Evolutionary conservation across 2,329 filamentous ascomycete genomes (phyloP), one percentile per base, ranked within the genome.

Genomic region (Dothidotthia symphoricarpi): DNA sequence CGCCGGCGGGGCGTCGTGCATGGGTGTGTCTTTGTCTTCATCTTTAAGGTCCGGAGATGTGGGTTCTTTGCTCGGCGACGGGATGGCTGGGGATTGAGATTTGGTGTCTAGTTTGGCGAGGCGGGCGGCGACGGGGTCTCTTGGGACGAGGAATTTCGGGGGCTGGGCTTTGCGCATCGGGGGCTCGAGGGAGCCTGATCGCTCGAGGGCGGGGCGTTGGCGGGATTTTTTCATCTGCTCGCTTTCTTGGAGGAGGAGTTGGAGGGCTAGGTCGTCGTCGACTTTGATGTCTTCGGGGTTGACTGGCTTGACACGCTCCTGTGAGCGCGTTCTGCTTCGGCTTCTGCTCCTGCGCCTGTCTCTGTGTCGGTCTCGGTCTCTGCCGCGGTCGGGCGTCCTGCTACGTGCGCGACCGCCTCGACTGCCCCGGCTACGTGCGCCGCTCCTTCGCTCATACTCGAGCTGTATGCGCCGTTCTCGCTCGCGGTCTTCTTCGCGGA

Each of bases 391-490:
- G 11, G 55, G 55, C 14, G 53, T 55, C 25, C 57, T 53, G 34
- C 53, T 58, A 25, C 55, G 58, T 16, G 49, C 55, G 24, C 55
- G 57, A 25, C 55, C 51, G 11, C 55, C 50, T 34, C 64, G 54
- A 32, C 51, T 48, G 10, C 55, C 50, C 32, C 64, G 54, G 31
- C 51, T 49, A n/a, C 57, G 53, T 27, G 55, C 53, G n/a, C 75
- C 69, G 22, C 73, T 67, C 68, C 57, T 73, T 37, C 71, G 69
- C 36, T 77, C 72, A 24, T 77, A 71, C 37, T 82, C 78, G 25
- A 71, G 70, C 67, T 57, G 69, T 65, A 60, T 47, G 24, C 59
- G 57, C 10, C 55, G 54, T 29, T 63, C 59, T 25, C 63, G 58
- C 28, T 64, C 59, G 6, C 61, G 61, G 24, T 66, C 59, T 33